Conservation (phyloP, 2,329 filamentous ascomycete species). For the Lachnellula subtilissima region DNA sequence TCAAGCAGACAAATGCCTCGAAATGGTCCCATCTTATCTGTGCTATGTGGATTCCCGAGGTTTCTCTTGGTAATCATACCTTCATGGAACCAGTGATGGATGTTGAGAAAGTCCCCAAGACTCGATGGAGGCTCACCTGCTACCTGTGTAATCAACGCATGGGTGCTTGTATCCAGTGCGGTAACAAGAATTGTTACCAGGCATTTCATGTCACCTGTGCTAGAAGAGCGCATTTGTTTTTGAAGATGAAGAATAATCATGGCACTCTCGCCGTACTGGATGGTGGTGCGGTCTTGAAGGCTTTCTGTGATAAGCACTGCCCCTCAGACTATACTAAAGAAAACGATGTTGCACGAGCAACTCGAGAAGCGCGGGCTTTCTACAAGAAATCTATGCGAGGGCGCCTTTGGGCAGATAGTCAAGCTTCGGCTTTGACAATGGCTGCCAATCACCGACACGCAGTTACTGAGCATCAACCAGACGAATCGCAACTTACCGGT, state of each 20-base stretch:
- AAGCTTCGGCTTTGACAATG: constrained; percentile 74
- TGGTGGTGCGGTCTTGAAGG: constrained; percentile 80
- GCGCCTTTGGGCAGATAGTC: constrained; percentile 86
- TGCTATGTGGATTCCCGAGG: constrained; percentile 97
- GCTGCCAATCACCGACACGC: constrained; percentile 66
- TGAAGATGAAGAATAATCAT: constrained; percentile 95
- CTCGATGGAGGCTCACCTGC: constrained; percentile 86
- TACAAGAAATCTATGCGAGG: constrained; percentile 88
- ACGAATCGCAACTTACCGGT: constrained; percentile 79
- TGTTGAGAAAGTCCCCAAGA: constrained; percentile 94
- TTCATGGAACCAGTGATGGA: constrained; percentile 99
- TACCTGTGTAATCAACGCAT: constrained; percentile 97
- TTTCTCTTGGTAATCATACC: constrained; percentile 89
- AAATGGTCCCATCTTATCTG: constrained; percentile 97
- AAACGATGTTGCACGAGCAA: constrained; percentile 75
- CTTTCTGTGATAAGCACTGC: constrained; percentile 93
- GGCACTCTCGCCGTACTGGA: constrained; percentile 71
- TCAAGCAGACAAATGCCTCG: constrained; percentile 94
- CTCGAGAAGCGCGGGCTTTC: constrained; percentile 77
- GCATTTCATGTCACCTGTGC: constrained; percentile 98
- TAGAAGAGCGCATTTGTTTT: constrained; percentile 75
- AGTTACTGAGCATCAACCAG: constrained; percentile 64
- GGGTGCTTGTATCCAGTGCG: constrained; percentile 97
- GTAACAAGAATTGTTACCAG: constrained; percentile 94
- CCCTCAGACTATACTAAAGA: constrained; percentile 84